A percentile compares a stretch with the other conserved stretches of the same genome.
Evolutionary conservation across 257 asterid genomes (phyloP).

Genomic region (Solanum rostratum): DNA sequence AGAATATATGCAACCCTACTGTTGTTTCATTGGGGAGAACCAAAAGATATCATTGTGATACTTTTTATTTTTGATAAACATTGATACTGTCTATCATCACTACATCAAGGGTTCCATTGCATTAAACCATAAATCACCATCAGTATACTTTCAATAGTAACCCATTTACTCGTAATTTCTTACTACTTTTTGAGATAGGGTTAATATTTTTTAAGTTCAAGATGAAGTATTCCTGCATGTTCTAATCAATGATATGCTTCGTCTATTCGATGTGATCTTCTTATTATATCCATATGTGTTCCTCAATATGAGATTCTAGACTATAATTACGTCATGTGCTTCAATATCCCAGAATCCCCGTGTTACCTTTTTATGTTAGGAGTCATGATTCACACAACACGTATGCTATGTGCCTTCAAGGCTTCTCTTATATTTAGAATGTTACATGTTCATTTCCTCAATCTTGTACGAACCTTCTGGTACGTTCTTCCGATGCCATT

Average conservation of each 20-base stretch:
- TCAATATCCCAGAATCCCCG: not conserved
- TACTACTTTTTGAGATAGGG: too few relatives aligned
- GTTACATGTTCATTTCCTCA: not conserved
- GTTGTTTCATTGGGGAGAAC: too few relatives aligned
- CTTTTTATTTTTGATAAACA: not conserved
- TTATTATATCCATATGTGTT: not conserved
- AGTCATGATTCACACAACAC: not conserved
- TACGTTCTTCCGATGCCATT: not conserved
- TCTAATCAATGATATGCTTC: not conserved
- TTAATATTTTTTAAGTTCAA: too few relatives aligned
- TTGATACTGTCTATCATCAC: not conserved
- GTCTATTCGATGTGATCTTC: not conserved
- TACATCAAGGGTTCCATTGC: not conserved
- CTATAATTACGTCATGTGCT: not conserved
- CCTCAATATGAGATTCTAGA: not conserved
- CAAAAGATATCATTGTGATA: not conserved
- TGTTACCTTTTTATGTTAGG: not conserved
- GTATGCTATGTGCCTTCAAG: not conserved
- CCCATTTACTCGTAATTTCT: not conserved
- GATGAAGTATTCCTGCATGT: not conserved
- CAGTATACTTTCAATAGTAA: not conserved
- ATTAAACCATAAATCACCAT: not conserved
- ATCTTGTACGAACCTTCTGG: not conserved
- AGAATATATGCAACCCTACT: too few relatives aligned
- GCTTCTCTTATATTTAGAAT: not conserved